Evolutionary conservation across 371 early-diverging fungal species (phyloP).

Genomic region (Mucor indicus): DNA sequence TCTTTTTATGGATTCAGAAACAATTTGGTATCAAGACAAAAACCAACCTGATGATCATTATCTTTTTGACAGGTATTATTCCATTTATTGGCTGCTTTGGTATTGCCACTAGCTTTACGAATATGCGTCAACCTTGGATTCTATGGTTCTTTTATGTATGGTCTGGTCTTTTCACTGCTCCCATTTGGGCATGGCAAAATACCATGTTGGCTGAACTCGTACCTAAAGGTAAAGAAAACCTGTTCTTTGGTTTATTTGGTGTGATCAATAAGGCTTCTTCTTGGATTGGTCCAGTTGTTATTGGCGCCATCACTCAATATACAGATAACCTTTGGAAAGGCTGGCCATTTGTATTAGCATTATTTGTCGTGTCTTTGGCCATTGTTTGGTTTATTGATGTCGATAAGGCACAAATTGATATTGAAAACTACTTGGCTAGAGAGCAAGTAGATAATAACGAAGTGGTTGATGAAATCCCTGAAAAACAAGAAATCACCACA

Average conservation of each 20-base stretch:
- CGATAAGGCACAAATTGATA: constrained; percentile 50
- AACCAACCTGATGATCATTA: constrained; percentile 36
- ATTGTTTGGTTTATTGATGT: constrained; percentile 52
- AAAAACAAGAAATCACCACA: too few relatives aligned
- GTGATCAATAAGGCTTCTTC: constrained; percentile 60
- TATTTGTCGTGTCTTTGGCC: constrained; percentile 40
- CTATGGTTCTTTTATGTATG: constrained; percentile 51
- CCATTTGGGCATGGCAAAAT: constrained; percentile 55
- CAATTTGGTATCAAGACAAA: constrained; percentile 38
- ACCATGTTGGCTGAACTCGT: constrained; percentile 60
- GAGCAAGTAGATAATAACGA: constrained; percentile 3
- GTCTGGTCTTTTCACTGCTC: constrained; percentile 56
- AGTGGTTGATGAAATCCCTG: not conserved
- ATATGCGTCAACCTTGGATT: constrained; percentile 49
- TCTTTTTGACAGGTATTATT: constrained; percentile 26
- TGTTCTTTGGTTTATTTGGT: constrained; percentile 62
- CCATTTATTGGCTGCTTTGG: constrained; percentile 52
- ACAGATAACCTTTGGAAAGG: constrained; percentile 51
- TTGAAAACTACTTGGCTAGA: constrained; percentile 22
- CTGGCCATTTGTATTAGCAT: constrained; percentile 53
- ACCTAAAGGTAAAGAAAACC: constrained; percentile 56
- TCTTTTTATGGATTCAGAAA: constrained; percentile 37
- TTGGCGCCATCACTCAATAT: constrained; percentile 52
- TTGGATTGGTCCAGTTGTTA: constrained; percentile 61
- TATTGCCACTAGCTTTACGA: constrained; percentile 37